Base-by-base conservation (phyloP, 495 filamentous ascomycete species). In the Tuber aestivum region DNA sequence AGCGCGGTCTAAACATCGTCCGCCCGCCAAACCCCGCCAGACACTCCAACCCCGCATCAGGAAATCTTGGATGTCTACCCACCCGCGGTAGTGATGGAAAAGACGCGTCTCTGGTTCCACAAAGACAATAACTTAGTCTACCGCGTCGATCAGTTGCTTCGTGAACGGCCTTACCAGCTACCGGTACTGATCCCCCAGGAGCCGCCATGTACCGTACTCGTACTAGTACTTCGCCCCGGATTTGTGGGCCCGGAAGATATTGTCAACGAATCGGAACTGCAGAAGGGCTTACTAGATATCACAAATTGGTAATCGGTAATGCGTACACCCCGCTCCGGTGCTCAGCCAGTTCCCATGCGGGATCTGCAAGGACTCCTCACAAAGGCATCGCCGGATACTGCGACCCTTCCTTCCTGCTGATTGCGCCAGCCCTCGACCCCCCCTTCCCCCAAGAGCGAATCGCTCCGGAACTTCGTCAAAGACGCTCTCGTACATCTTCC, bases 211-310 rank as follows among this genome's bases (percentile, higher is more conserved):
- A 44, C 41, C 12, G 41, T 41, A 41, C 41, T n/a, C n/a, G n/a
- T n/a, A n/a, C n/a, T n/a, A 10, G 8, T 97, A 97, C 87, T 97
- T 98, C 77, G 89, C 94, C 40, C 96, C 96, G 40, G 93, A 97
- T 77, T 93, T 88, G 73, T 88, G 89, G 61, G 93, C 93, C 73
- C 95, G 89, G 89, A 95, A 97, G 76, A 98, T 91, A 81, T 99
- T 99, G 87, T 98, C 95, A 78, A 93, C 92, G 87, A 97, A 98
- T 74, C 96, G 96, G 90, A 98, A 97, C 92, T 94, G 68, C 38
- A n/a, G 27, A 48, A 18, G 18, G 12, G n/a, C 3, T 18, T 18
- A 27, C 20, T 27, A 35, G 56, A 65, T 65, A 65, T 65, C 14
- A 65, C 27, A 35, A 32, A 65, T 65, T 4, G 56, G 10, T 65